phyloP scores from a whole-genome alignment of 2,329 filamentous ascomycete species.

The Cryphonectria naterciae region DNA sequence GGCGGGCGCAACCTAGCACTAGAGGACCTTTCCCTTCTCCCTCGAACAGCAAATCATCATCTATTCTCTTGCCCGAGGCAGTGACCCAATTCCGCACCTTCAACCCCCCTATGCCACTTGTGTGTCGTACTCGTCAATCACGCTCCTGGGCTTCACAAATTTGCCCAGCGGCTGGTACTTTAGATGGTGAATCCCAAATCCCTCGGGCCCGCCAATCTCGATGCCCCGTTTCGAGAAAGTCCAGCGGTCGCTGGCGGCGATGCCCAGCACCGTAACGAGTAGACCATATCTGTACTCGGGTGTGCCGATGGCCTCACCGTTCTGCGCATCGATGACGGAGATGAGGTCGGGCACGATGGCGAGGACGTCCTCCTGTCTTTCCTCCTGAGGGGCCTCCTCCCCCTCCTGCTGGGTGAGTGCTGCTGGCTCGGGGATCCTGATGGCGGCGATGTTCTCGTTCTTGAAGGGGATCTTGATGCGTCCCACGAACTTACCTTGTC shows the following conservation, averaged over 20 bases:
- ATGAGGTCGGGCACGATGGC: slow-evolving; percentile 62
- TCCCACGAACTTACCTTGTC: slow-evolving; percentile 43
- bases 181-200: slow-evolving; percentile 53
- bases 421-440: slow-evolving; percentile 36
- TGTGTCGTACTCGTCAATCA: slow-evolving; percentile 54
- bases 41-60: background rate
- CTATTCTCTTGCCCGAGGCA: no score
- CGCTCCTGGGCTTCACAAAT: slow-evolving; percentile 54
- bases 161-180: slow-evolving; percentile 52
- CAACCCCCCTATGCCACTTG: background rate
- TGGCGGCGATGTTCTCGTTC: slow-evolving; percentile 72
- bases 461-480: slow-evolving; percentile 68
- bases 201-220: slow-evolving; percentile 53
- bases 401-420: background rate
- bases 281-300: slow-evolving; percentile 61
- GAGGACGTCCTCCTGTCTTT: slow-evolving; percentile 48
- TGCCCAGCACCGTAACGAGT: slow-evolving; percentile 53
- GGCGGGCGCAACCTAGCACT: background rate
- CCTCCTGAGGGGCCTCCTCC: slow-evolving; percentile 37
- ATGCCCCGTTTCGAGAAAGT: slow-evolving; percentile 50
- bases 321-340: slow-evolving; percentile 58
- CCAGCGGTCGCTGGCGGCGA: slow-evolving; percentile 50
- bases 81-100: no score
- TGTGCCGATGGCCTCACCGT: slow-evolving; percentile 59
- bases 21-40: background rate